These are phyloP conservation scores for Millerozyma miso DNA, from an alignment of 805 yeast species.

Conservation along the genomic window DNA sequence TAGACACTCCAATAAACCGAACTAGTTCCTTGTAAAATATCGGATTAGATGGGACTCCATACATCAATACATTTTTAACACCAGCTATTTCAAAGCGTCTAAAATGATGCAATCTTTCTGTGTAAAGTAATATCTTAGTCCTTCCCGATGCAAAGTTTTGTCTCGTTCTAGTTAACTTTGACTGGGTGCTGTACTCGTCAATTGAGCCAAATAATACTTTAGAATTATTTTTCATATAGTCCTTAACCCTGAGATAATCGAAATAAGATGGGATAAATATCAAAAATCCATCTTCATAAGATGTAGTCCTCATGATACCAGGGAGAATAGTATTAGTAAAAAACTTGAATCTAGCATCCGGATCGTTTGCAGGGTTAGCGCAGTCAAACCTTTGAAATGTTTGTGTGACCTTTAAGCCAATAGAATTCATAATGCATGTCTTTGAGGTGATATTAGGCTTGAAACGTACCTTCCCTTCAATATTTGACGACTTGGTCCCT, in stretches of 20 bases:
- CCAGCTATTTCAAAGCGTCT: slow-evolving; percentile 83
- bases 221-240: slow-evolving; percentile 61
- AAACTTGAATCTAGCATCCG: slow-evolving; percentile 77
- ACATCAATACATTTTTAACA: slow-evolving; percentile 76
- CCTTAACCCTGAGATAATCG: slow-evolving; percentile 77
- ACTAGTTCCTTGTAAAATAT: slow-evolving; percentile 74
- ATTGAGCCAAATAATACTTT: slow-evolving; percentile 62
- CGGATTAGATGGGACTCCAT: slow-evolving; percentile 83
- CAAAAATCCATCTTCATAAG: slow-evolving; percentile 70
- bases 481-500: slow-evolving; percentile 45
- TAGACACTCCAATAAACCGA: slow-evolving; percentile 60
- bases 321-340: slow-evolving; percentile 75
- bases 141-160: slow-evolving; percentile 61
- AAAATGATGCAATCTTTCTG: slow-evolving; percentile 91
- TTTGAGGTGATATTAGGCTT: slow-evolving; percentile 42
- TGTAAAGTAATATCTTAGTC: slow-evolving; percentile 71
- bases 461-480: slow-evolving; percentile 58
- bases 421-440: slow-evolving; percentile 54
- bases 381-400: slow-evolving; percentile 68
- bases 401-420: slow-evolving; percentile 66
- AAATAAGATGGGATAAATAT: slow-evolving; percentile 81
- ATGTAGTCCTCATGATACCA: slow-evolving; percentile 55
- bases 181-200: slow-evolving; percentile 77
- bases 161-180: slow-evolving; percentile 69
- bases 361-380: slow-evolving; percentile 55